phyloP scores from a whole-genome alignment of 2,329 filamentous ascomycete genomes.

The Zymoseptoria crescenta region DNA sequence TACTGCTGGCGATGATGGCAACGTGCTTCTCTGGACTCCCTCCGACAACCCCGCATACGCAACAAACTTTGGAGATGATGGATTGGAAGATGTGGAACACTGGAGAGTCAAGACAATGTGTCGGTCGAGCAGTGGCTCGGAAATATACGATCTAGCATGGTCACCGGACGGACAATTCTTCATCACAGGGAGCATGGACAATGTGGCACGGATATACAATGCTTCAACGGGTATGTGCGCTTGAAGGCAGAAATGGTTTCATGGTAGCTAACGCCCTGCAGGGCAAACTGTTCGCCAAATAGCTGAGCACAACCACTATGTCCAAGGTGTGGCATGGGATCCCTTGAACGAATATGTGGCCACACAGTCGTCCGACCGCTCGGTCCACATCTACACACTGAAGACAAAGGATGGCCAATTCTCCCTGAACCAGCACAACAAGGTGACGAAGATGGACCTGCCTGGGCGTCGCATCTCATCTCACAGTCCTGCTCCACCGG shows the following conservation, averaged over 20 bases:
- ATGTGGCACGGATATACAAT: slow-evolving; percentile 94
- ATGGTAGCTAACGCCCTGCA: slow-evolving; percentile 26
- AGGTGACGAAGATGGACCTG: slow-evolving; percentile 87
- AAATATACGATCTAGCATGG: slow-evolving; percentile 98
- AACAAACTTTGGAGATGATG: slow-evolving; percentile 68
- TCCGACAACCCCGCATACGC: slow-evolving; percentile 62
- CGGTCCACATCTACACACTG: slow-evolving; percentile 92
- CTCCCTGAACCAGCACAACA: slow-evolving; percentile 68
- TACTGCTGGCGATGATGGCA: slow-evolving; percentile 93
- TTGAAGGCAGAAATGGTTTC: not conserved
- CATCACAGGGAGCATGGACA: slow-evolving; percentile 99
- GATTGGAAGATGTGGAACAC: slow-evolving; percentile 85
- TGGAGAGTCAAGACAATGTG: slow-evolving; percentile 99
- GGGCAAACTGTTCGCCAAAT: slow-evolving; percentile 77
- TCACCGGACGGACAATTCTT: slow-evolving; percentile 95
- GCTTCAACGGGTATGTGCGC: slow-evolving; percentile 67
- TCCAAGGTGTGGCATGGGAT: slow-evolving; percentile 97
- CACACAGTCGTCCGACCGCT: slow-evolving; percentile 95
- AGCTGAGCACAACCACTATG: slow-evolving; percentile 95
- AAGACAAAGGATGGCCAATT: slow-evolving; percentile 96
- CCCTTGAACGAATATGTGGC: slow-evolving; percentile 96
- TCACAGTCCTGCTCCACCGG: slow-evolving; percentile 83
- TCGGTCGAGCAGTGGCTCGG: slow-evolving; percentile 73
- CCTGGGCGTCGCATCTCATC: slow-evolving; percentile 84
- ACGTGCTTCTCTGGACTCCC: slow-evolving; percentile 92